phyloP scores from a whole-genome alignment of 306 rosid species.

The Casuarina glauca region DNA sequence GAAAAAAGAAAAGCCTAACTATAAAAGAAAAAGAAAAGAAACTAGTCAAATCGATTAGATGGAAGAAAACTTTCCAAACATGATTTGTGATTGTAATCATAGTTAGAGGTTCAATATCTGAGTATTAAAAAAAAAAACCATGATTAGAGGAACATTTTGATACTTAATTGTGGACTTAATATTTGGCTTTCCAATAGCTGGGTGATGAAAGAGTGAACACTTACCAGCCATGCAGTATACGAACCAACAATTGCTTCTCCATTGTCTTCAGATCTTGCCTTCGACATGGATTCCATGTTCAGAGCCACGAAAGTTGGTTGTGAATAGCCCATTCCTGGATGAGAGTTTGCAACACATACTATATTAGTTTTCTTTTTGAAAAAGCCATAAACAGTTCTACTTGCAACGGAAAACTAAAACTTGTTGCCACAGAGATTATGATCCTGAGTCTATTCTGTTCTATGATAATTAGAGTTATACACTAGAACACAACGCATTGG shows the following conservation, averaged over 20 bases:
- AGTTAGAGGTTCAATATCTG: not conserved
- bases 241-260: slow-evolving; percentile 25
- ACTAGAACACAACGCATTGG: too few relatives aligned
- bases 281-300: slow-evolving; percentile 23
- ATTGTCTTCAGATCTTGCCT: slow-evolving; percentile 21
- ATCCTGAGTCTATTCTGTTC: not conserved
- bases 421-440: not conserved
- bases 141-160: not conserved
- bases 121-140: not conserved
- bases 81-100: not conserved
- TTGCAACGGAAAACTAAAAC: not conserved
- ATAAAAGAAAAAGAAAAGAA: too few relatives aligned
- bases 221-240: slow-evolving; percentile 55
- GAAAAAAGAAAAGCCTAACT: too few relatives aligned
- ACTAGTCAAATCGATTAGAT: too few relatives aligned
- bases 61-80: too few relatives aligned
- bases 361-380: too few relatives aligned
- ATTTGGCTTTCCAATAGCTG: not conserved
- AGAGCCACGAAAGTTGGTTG: slow-evolving; percentile 12
- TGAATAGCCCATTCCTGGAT: slow-evolving; percentile 25
- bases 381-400: not conserved
- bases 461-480: too few relatives aligned
- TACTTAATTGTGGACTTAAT: not conserved
- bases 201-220: not conserved
- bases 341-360: not conserved